phyloP scores from a whole-genome alignment of 2,329 filamentous ascomycete species.

The Trichoderma breve region DNA sequence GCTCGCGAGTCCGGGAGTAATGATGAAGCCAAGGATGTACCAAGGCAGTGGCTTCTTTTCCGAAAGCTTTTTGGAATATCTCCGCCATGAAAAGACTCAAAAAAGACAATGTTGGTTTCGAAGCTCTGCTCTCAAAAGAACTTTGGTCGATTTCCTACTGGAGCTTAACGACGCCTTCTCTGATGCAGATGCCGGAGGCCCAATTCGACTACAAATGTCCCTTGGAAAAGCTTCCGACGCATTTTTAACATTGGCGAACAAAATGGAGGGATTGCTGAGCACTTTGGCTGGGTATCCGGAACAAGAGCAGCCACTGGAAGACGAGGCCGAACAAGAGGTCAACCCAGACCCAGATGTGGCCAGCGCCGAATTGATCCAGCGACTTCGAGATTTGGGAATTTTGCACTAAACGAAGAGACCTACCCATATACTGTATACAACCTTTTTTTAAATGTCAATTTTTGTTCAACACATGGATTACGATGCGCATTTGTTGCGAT shows the following conservation, averaged over 20 bases:
- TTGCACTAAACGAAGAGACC: no score
- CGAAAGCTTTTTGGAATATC: not conserved
- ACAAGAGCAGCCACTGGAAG: not conserved
- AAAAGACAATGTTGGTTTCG: not conserved
- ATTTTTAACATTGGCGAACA: not conserved
- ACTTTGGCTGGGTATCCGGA: not conserved
- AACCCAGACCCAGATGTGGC: not conserved
- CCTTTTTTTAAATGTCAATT: no score
- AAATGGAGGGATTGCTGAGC: not conserved
- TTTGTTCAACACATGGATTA: no score
- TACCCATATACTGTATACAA: no score
- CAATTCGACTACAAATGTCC: not conserved
- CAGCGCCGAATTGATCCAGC: not conserved
- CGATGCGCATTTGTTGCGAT: no score
- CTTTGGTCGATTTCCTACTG: not conserved
- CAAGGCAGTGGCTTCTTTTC: not conserved
- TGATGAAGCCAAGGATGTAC: not conserved
- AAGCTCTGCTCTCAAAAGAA: not conserved
- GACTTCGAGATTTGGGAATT: no score
- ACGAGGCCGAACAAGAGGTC: not conserved
- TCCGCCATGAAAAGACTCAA: no score
- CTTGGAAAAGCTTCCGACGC: not conserved
- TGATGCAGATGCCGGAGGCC: not conserved
- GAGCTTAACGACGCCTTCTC: not conserved
- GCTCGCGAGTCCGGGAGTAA: not conserved